Conservation (phyloP, 2,329 filamentous ascomycete species). For the Mycosphaerella sp. region DNA sequence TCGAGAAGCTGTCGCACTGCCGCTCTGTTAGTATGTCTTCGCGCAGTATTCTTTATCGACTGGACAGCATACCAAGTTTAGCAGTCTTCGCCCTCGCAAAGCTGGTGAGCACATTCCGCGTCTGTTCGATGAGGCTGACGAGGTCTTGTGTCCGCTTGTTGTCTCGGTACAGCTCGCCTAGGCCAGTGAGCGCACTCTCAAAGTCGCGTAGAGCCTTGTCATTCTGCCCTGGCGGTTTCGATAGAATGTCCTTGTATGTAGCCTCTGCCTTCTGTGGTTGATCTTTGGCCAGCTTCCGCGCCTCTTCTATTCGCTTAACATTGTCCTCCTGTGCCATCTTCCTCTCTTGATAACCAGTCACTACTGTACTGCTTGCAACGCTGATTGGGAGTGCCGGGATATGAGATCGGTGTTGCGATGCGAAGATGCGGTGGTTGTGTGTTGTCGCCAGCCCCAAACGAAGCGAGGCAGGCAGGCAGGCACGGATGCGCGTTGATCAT, state of each 20-base stretch:
- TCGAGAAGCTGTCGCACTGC: slow-evolving; percentile 88
- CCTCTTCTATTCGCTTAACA: slow-evolving; percentile 72
- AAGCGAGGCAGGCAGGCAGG: slow-evolving; percentile 4
- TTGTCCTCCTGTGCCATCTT: slow-evolving; percentile 48
- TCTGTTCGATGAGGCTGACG: slow-evolving; percentile 82
- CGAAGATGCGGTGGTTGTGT: slow-evolving; percentile 2
- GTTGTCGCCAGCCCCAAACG: neutral
- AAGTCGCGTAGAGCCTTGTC: slow-evolving; percentile 88
- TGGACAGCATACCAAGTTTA: slow-evolving; percentile 71
- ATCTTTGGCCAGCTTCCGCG: slow-evolving; percentile 73
- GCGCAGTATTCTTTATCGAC: neutral
- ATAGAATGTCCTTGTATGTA: slow-evolving; percentile 84
- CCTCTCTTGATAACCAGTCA: neutral
- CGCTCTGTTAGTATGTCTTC: neutral
- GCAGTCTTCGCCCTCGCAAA: slow-evolving; percentile 99
- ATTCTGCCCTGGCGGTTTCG: slow-evolving; percentile 73
- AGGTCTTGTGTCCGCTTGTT: slow-evolving; percentile 77
- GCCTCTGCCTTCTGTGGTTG: slow-evolving; percentile 78
- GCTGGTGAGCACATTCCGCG: slow-evolving; percentile 82
- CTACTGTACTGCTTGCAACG: neutral
- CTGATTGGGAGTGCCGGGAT: neutral
- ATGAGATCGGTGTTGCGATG: neutral
- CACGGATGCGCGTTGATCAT: slow-evolving; percentile 3
- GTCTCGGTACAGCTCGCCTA: slow-evolving; percentile 91
- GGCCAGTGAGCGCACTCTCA: slow-evolving; percentile 76